These are phyloP conservation scores for Fusarium ramigenum DNA, from an alignment of 2,329 filamentous ascomycete genomes.

Conservation along the genomic window DNA sequence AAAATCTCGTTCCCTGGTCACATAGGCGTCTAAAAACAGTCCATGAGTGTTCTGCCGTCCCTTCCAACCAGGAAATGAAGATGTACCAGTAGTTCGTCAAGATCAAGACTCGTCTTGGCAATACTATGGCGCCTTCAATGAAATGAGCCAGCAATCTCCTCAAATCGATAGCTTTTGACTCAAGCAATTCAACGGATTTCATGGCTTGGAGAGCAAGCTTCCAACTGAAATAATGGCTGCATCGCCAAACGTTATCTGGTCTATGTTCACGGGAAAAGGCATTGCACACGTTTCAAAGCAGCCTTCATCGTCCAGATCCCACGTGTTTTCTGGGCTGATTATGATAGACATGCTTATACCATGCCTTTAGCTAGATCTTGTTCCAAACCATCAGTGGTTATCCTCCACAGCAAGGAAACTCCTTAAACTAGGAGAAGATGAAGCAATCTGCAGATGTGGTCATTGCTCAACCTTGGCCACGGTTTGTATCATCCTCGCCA, in stretches of 20 bases:
- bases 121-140: neutral
- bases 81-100: neutral
- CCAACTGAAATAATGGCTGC: neutral
- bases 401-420: slow-evolving; percentile 25
- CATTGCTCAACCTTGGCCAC: slow-evolving; percentile 18
- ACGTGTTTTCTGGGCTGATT: slow-evolving; percentile 20
- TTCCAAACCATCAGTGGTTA: slow-evolving; percentile 26
- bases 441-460: slow-evolving; percentile 38
- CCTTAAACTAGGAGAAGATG: slow-evolving; percentile 31
- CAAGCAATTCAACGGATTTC: neutral
- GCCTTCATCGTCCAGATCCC: slow-evolving; percentile 23
- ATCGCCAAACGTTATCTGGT: slow-evolving; percentile 6
- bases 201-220: slow-evolving; percentile 1
- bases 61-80: slow-evolving; percentile 1
- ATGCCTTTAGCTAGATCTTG: slow-evolving; percentile 28
- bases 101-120: neutral
- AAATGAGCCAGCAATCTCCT: neutral
- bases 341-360: slow-evolving; percentile 27
- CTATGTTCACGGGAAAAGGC: neutral
- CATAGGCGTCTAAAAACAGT: slow-evolving; percentile 15
- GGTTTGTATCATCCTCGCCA: slow-evolving; percentile 34
- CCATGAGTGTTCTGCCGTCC: slow-evolving; percentile 12
- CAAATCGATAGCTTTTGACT: slow-evolving; percentile 4
- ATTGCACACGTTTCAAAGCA: slow-evolving; percentile 1
- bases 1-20: neutral